Conservation (phyloP, 2,329 filamentous ascomycete species). For the Cladosporium colombiae region DNA sequence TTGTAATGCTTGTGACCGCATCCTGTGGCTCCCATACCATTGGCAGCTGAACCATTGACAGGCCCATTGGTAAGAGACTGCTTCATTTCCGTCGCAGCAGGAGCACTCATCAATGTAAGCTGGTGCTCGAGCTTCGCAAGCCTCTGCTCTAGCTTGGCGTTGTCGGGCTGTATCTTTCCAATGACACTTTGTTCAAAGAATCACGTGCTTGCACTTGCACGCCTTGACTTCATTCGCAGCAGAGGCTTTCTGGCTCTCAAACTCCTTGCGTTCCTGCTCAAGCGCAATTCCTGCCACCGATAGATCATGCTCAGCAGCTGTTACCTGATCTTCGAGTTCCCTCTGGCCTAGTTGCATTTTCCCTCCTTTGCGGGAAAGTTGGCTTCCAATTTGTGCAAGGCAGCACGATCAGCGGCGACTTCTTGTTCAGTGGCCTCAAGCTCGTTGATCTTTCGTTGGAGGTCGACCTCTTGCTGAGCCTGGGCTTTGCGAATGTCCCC, state of each 20-base stretch:
- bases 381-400: not conserved
- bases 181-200: not conserved
- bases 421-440: constrained; percentile 1
- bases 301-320: not conserved
- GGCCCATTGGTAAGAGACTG: not conserved
- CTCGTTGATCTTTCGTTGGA: constrained; percentile 12
- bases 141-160: constrained; percentile 5
- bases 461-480: not conserved
- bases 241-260: not conserved
- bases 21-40: not conserved
- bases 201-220: not conserved
- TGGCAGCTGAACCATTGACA: not conserved
- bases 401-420: constrained; percentile 3
- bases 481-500: not conserved
- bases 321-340: not conserved
- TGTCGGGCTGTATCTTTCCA: constrained; percentile 6
- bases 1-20: constrained; percentile 15
- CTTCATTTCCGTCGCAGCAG: too few relatives aligned
- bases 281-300: not conserved
- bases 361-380: constrained; percentile 1
- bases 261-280: not conserved
- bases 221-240: too few relatives aligned
- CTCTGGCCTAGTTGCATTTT: constrained; percentile 10
- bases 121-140: constrained; percentile 1
- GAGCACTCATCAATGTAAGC: constrained; percentile 1